Percentiles rank a stretch among this genome's conserved stretches.
Conservation (phyloP, 2,329 filamentous ascomycete species). For the Ophiosphaerella korrae region DNA sequence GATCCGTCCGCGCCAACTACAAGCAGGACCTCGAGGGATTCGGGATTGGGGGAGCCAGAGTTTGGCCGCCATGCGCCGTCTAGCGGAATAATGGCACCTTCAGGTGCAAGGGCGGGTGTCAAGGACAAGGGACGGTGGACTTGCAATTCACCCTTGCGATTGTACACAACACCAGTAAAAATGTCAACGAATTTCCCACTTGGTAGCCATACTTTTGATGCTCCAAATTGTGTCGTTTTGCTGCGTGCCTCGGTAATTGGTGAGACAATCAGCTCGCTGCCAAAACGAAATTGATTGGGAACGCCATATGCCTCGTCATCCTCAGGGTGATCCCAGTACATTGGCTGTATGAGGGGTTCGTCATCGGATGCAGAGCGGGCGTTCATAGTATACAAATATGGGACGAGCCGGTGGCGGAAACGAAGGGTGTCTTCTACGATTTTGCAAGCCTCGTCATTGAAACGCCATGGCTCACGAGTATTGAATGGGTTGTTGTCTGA, state of each 20-base stretch:
- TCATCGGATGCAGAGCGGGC: constrained; percentile 51
- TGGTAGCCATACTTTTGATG: constrained; percentile 63
- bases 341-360: constrained; percentile 62
- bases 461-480: constrained; percentile 67
- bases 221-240: constrained; percentile 53
- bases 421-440: constrained; percentile 58
- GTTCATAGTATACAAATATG: constrained; percentile 66
- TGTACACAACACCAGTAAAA: constrained; percentile 63
- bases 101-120: constrained; percentile 60
- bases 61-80: constrained; percentile 51
- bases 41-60: constrained; percentile 57
- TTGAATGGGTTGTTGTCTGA: constrained; percentile 64
- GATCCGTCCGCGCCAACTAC: constrained; percentile 53
- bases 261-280: constrained; percentile 60
- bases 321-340: constrained; percentile 66
- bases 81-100: constrained; percentile 64
- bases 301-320: constrained; percentile 60
- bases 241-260: constrained; percentile 62
- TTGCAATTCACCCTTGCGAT: constrained; percentile 59
- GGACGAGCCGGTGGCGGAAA: constrained; percentile 63
- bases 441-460: constrained; percentile 52
- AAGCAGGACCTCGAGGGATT: constrained; percentile 56
- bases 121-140: constrained; percentile 57
- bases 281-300: constrained; percentile 66
- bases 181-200: constrained; percentile 61